Percentiles rank a stretch among this genome's conserved stretches.
These are phyloP conservation scores for Articulospora tetracladia DNA, from an alignment of 495 filamentous ascomycete genomes.

Conservation along the genomic window DNA sequence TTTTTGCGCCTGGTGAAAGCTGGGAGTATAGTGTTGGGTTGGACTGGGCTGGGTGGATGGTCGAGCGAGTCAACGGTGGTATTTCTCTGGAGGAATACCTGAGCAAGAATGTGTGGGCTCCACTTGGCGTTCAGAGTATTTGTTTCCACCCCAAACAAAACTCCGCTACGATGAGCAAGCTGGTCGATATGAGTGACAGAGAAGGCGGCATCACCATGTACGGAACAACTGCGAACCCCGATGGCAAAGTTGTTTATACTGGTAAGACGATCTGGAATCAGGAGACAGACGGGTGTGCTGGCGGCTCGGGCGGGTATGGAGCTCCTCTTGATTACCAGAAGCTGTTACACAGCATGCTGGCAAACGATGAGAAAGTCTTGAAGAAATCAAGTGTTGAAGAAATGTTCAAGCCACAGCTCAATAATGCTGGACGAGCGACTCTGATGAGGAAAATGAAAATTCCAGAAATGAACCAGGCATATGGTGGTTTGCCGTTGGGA, in stretches of 20 bases:
- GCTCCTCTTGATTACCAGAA: slow-evolving; percentile 36
- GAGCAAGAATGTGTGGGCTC: slow-evolving; percentile 49
- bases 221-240: slow-evolving; percentile 3
- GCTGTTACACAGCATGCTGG: slow-evolving; percentile 38
- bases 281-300: slow-evolving; percentile 21
- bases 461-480: slow-evolving; percentile 3
- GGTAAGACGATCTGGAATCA: slow-evolving; percentile 27
- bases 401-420: slow-evolving; percentile 40
- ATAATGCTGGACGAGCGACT: background rate
- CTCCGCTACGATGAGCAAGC: slow-evolving; percentile 30
- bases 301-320: slow-evolving; percentile 41
- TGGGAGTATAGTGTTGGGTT: slow-evolving; percentile 45
- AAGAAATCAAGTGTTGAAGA: slow-evolving; percentile 33
- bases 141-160: slow-evolving; percentile 45
- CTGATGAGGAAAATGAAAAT: slow-evolving; percentile 3
- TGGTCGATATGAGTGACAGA: slow-evolving; percentile 32
- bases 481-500: slow-evolving; percentile 7
- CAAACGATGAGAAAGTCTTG: slow-evolving; percentile 41
- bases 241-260: slow-evolving; percentile 20
- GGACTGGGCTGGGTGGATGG: slow-evolving; percentile 49
- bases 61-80: slow-evolving; percentile 44
- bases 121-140: slow-evolving; percentile 47
- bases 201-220: slow-evolving; percentile 6
- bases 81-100: slow-evolving; percentile 55
- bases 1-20: slow-evolving; percentile 42